A percentile compares a stretch with the other conserved stretches of the same genome.
Conservation (phyloP, 345 rosid species). For the Psidium friedrichsthalianum region DNA sequence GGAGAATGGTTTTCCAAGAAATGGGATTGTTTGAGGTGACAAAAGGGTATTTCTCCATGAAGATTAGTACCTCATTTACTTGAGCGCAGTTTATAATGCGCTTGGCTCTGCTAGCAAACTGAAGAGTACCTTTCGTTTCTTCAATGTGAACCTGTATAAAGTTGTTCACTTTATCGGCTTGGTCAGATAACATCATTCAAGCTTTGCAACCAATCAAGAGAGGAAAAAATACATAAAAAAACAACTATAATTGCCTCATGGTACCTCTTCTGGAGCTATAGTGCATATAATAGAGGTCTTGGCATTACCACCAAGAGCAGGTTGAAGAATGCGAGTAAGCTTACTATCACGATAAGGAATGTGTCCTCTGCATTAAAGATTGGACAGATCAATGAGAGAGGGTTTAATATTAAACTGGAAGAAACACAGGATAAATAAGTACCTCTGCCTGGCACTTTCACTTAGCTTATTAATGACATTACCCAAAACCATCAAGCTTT, state of each 20-base stretch:
- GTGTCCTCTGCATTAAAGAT: slow-evolving; percentile 52
- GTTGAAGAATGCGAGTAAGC: slow-evolving; percentile 94
- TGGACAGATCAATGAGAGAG: background rate
- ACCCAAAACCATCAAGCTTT: slow-evolving; percentile 94
- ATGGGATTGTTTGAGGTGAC: background rate
- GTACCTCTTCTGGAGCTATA: slow-evolving; percentile 95
- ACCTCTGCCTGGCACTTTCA: slow-evolving; percentile 75
- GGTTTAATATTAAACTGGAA: background rate
- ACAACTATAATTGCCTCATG: background rate
- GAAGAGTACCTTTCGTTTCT: slow-evolving; percentile 92
- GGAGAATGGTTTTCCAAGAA: background rate
- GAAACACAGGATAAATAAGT: slow-evolving; percentile 2
- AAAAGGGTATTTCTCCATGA: background rate
- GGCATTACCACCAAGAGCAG: slow-evolving; percentile 96
- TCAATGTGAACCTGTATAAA: slow-evolving; percentile 69
- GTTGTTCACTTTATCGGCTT: background rate
- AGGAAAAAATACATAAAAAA: background rate
- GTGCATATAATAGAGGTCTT: slow-evolving; percentile 97
- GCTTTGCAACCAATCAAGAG: background rate
- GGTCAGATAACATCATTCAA: background rate
- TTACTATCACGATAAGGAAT: slow-evolving; percentile 98
- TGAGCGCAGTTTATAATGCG: slow-evolving; percentile 88
- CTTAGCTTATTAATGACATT: slow-evolving; percentile 93
- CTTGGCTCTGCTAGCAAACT: slow-evolving; percentile 96
- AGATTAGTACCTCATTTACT: slow-evolving; percentile 72